Conservation (phyloP, 768 basidiomycete genomes). For the Coprinopsis marcescibilis region DNA sequence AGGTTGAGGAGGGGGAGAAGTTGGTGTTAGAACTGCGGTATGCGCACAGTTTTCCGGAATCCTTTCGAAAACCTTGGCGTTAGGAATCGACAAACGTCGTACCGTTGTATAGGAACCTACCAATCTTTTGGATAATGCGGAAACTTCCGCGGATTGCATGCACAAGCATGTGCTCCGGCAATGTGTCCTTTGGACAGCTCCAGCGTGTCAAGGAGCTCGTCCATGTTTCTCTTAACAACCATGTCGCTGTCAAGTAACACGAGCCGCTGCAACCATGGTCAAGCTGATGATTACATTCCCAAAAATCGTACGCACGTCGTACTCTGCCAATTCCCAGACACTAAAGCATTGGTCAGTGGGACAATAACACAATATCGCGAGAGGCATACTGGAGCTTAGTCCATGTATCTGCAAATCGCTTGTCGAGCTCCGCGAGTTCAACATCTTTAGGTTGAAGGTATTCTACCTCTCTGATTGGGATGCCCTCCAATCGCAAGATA, state of each 20-base stretch:
- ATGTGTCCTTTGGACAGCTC: conserved; percentile 64
- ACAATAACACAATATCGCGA: conserved; percentile 1
- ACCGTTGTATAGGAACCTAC: conserved; percentile 38
- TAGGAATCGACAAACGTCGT: conserved; percentile 1
- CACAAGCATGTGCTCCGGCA: conserved; percentile 85
- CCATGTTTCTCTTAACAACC: conserved; percentile 80
- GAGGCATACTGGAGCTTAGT: conserved; percentile 50
- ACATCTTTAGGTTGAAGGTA: conserved; percentile 38
- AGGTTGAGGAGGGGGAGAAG: conserved; percentile 30
- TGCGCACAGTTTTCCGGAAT: conserved; percentile 89
- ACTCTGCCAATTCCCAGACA: conserved; percentile 63
- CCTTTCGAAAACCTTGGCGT: conserved; percentile 47
- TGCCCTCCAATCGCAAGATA: conserved; percentile 47
- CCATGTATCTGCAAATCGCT: conserved; percentile 66
- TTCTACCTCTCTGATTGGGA: conserved; percentile 55
- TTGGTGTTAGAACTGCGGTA: conserved; percentile 47
- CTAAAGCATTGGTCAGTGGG: conserved; percentile 17
- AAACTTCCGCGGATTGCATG: conserved; percentile 87
- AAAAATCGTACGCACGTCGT: conserved; percentile 45
- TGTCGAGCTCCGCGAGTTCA: conserved; percentile 35
- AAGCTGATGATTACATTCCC: conserved; percentile 1
- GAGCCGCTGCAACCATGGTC: conserved; percentile 45
- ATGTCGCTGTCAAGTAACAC: conserved; percentile 87
- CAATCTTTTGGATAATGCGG: conserved; percentile 88
- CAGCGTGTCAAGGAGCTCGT: conserved; percentile 54